A percentile compares a stretch with the other conserved stretches of the same genome.
phyloP scores from a whole-genome alignment of 257 asterid species.

The Gynochthodes officinalis region DNA sequence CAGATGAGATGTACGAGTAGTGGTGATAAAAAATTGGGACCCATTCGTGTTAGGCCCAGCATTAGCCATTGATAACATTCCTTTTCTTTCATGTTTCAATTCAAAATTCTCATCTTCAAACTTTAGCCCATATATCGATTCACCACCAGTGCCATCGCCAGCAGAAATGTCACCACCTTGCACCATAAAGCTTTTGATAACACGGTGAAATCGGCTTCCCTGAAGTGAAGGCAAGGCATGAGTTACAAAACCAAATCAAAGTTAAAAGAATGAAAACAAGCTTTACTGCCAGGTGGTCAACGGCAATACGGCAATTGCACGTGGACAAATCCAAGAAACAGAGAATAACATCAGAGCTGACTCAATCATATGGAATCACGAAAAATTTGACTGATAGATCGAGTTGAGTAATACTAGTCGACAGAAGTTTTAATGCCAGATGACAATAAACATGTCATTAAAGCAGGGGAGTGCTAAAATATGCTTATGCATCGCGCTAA shows the following conservation, averaged over 20 bases:
- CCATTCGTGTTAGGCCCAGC: constrained; percentile 84
- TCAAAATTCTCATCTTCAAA: constrained; percentile 91
- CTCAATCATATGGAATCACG: background rate
- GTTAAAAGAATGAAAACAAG: background rate
- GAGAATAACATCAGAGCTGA: background rate
- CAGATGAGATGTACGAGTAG: constrained; percentile 82
- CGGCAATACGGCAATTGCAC: background rate
- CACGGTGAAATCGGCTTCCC: constrained; percentile 84
- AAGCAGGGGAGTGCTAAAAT: background rate
- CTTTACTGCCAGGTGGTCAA: background rate
- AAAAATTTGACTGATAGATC: background rate
- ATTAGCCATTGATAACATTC: constrained; percentile 94
- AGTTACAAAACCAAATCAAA: background rate
- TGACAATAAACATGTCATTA: background rate
- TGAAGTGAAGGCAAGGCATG: constrained; percentile 26
- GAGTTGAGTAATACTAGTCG: background rate
- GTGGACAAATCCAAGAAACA: background rate
- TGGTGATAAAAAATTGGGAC: constrained; percentile 89
- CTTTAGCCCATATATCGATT: constrained; percentile 81
- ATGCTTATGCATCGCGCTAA: no score
- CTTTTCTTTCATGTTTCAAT: constrained; percentile 84
- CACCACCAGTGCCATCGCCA: constrained; percentile 95
- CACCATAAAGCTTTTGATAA: constrained; percentile 85
- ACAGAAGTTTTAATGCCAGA: background rate
- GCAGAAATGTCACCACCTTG: constrained; percentile 97